phyloP scores from a whole-genome alignment of 345 rosid species.

The Crucihimalaya himalaica region DNA sequence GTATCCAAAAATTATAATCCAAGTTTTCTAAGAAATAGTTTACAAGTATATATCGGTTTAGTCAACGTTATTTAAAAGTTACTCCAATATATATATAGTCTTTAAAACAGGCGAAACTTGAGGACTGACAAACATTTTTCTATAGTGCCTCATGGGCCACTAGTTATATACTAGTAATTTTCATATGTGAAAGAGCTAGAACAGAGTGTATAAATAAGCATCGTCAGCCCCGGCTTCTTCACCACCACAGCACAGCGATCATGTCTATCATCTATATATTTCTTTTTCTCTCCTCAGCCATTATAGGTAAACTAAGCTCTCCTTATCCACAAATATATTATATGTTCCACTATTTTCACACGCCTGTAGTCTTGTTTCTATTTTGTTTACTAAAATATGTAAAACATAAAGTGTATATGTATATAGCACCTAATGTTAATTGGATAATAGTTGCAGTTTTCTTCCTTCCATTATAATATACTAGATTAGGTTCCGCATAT shows the following conservation, averaged over 20 bases:
- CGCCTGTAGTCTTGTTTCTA: no score
- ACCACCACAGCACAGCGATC: background rate
- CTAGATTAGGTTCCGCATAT: no score
- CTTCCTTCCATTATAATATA: no score
- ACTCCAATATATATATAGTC: no score
- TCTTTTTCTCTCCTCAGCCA: constrained; percentile 14
- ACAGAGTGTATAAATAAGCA: constrained; percentile 2
- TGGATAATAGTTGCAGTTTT: no score
- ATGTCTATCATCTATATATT: constrained; percentile 20
- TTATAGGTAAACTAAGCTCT: constrained; percentile 5
- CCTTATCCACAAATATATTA: background rate
- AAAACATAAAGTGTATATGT: no score
- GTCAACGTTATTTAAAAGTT: background rate
- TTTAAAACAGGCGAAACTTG: background rate
- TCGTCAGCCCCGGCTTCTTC: background rate
- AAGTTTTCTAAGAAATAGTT: background rate
- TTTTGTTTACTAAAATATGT: no score
- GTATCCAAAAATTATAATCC: no score
- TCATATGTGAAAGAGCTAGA: background rate
- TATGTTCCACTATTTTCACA: no score
- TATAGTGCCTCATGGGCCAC: background rate
- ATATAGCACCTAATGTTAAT: no score
- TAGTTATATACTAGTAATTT: background rate
- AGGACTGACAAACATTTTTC: background rate
- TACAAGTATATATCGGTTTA: background rate